These are phyloP conservation scores for Citrus hindsii DNA, from an alignment of 345 rosid genomes.

Conservation along the genomic window DNA sequence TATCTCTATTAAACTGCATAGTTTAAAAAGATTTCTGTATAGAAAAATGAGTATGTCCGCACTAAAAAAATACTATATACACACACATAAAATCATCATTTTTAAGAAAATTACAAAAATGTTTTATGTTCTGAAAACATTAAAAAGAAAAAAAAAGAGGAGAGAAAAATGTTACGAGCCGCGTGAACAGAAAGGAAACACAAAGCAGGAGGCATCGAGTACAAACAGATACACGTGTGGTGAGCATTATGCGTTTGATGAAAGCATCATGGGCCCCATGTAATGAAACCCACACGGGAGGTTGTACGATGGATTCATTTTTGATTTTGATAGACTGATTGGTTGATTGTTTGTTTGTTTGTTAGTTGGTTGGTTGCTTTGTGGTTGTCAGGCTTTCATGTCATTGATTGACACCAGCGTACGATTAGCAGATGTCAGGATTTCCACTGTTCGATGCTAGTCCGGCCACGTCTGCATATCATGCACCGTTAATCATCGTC, in stretches of 20 bases:
- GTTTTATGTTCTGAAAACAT: neutral
- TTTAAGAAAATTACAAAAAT: neutral
- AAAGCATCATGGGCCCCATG: neutral
- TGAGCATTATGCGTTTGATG: neutral
- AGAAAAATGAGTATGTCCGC: fast-evolving
- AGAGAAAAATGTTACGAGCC: too few species aligned
- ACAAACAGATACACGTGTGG: slow-evolving; percentile 4
- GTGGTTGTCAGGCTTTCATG: neutral
- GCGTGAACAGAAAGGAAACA: neutral
- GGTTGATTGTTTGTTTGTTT: neutral
- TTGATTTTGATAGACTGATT: neutral
- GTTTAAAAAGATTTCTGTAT: fast-evolving
- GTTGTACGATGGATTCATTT: neutral
- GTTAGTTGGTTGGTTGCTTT: neutral
- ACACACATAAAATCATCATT: too few species aligned
- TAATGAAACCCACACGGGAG: neutral
- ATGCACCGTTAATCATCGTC: slow-evolving; percentile 13
- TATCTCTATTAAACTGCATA: fast-evolving
- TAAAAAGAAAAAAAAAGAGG: neutral
- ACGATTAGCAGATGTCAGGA: neutral
- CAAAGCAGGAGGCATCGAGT: neutral
- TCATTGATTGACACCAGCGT: neutral
- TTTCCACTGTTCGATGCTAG: slow-evolving; percentile 11
- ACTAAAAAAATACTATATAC: fast-evolving
- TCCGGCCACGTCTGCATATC: slow-evolving; percentile 27